These are phyloP conservation scores for Aspergillus terreus DNA, from an alignment of 2,329 filamentous ascomycete species.

Conservation along the genomic window DNA sequence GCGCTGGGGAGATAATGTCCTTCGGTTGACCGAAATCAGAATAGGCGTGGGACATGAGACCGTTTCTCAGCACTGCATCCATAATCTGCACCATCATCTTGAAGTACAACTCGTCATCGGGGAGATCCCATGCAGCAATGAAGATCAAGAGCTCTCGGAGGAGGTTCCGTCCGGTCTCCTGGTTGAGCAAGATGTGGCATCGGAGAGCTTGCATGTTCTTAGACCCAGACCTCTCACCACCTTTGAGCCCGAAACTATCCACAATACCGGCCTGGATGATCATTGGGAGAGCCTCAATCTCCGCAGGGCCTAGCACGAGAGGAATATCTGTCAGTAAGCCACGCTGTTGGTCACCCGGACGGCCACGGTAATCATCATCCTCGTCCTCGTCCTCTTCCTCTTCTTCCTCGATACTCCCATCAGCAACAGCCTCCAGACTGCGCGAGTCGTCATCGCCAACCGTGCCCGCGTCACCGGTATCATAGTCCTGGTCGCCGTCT, in stretches of 20 bases:
- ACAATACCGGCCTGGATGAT: conserved; percentile 94
- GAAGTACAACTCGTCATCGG: conserved; percentile 90
- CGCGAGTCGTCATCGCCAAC: conserved; percentile 40
- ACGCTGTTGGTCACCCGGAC: conserved; percentile 55
- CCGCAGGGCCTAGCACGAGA: conserved; percentile 86
- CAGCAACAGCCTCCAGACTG: conserved; percentile 41
- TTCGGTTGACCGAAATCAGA: conserved; percentile 88
- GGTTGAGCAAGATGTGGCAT: conserved; percentile 82
- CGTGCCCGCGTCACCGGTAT: conserved; percentile 39
- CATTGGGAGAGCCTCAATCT: conserved; percentile 96
- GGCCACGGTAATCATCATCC: conserved; percentile 50
- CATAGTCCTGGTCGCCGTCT: conserved; percentile 41
- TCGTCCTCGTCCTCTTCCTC: conserved; percentile 54
- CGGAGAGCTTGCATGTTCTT: conserved; percentile 85
- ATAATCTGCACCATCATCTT: conserved; percentile 96
- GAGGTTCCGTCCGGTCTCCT: conserved; percentile 86
- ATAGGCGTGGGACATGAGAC: conserved; percentile 87
- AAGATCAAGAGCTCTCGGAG: conserved; percentile 90
- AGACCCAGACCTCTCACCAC: conserved; percentile 55
- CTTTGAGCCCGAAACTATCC: conserved; percentile 69
- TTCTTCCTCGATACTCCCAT: conserved; percentile 47
- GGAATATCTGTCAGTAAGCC: conserved; percentile 90
- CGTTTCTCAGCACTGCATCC: conserved; percentile 84
- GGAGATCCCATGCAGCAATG: conserved; percentile 94
- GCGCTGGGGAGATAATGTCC: conserved; percentile 92